Evolutionary conservation across 129 eudicot genomes (phyloP).

Genomic region (Flaveria trinervia): DNA sequence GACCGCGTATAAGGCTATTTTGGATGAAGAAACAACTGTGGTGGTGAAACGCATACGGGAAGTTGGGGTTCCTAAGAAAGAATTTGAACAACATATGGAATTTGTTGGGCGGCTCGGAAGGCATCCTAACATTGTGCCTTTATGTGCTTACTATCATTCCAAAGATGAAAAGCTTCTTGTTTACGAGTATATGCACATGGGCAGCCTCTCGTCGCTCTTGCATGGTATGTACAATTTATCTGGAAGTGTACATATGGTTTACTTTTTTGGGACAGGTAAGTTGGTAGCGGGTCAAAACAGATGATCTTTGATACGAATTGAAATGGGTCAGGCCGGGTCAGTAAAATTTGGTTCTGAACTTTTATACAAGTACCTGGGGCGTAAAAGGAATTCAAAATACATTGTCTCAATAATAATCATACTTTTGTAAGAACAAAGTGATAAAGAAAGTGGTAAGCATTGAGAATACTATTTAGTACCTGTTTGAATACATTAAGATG

Average conservation of each 20-base stretch:
- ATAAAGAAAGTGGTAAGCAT: too few relatives aligned
- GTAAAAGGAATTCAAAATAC: too few relatives aligned
- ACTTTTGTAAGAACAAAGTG: too few relatives aligned
- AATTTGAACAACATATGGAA: constrained; percentile 96
- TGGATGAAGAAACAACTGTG: constrained; percentile 78
- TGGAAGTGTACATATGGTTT: neutral
- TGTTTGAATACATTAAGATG: too few relatives aligned
- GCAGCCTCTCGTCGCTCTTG: constrained; percentile 77
- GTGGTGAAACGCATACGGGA: constrained; percentile 86
- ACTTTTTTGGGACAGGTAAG: neutral
- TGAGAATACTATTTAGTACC: too few relatives aligned
- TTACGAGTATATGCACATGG: constrained; percentile 65
- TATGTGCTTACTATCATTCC: constrained; percentile 79
- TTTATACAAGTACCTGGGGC: neutral
- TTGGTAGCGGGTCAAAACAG: neutral
- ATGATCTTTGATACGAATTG: neutral
- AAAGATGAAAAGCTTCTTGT: constrained; percentile 98
- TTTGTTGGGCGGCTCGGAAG: constrained; percentile 52
- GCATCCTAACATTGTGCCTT: constrained; percentile 70
- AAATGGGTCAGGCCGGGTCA: neutral
- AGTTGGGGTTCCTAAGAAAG: constrained; percentile 65
- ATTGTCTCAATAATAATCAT: too few relatives aligned
- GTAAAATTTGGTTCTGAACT: neutral
- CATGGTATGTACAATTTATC: constrained; percentile 55
- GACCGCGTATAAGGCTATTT: constrained; percentile 74